These are phyloP conservation scores for Oropetium thomaeum DNA, from an alignment of 176 grass and related monocot species.

Conservation along the genomic window DNA sequence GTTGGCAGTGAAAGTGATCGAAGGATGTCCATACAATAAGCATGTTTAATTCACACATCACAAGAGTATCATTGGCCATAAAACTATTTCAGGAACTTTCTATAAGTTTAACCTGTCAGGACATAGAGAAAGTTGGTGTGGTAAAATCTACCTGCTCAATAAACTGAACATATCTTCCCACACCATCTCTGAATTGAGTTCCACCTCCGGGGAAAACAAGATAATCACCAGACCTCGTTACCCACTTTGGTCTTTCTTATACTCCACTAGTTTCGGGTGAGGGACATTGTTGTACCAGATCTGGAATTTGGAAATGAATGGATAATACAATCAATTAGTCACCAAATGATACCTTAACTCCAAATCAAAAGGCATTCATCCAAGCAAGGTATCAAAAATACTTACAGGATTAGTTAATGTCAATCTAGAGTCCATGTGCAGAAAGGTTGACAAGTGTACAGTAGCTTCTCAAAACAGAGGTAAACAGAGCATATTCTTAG, in stretches of 20 bases:
- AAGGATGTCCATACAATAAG: not conserved
- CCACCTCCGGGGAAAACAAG: conserved; percentile 89
- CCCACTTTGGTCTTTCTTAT: conserved; percentile 97
- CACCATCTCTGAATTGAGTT: conserved; percentile 92
- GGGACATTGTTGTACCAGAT: conserved; percentile 97
- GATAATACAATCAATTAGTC: not conserved
- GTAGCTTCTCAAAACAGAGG: not conserved
- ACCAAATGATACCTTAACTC: not conserved
- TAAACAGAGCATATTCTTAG: not conserved
- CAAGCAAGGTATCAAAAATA: not conserved
- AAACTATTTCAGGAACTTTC: not conserved
- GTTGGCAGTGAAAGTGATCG: not conserved
- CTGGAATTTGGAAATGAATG: conserved; percentile 41
- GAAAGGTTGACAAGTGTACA: not conserved
- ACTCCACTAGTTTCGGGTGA: conserved; percentile 86
- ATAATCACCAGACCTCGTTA: conserved; percentile 68
- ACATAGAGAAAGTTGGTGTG: not conserved
- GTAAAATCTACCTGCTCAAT: conserved; percentile 67
- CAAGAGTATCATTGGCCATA: conserved; percentile 3
- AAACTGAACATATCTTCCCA: conserved; percentile 78
- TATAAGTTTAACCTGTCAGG: not conserved
- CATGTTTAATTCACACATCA: not conserved
- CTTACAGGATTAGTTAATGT: not conserved
- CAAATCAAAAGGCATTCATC: not conserved
- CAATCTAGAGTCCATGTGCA: not conserved